phyloP scores from a whole-genome alignment of 108 stramenopile genomes.

The Asterionellopsis glacialis region DNA sequence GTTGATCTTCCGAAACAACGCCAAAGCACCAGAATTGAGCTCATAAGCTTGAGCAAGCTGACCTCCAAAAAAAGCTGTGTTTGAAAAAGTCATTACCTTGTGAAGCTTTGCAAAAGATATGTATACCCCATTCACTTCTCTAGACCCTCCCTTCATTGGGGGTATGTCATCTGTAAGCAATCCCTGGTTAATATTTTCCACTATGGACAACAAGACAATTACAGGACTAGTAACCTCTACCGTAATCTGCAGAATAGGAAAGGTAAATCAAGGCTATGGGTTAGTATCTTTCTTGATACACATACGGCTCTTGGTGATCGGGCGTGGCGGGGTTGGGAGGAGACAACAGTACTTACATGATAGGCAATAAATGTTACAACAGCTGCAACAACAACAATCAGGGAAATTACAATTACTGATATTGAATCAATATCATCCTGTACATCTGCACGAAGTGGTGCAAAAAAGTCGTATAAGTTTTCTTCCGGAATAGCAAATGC shows the following conservation, averaged over 20 bases:
- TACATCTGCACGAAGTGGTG: not conserved
- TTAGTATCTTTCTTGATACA: too few species aligned
- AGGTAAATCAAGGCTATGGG: too few species aligned
- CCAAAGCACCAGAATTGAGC: constrained; percentile 39
- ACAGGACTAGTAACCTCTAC: constrained; percentile 29
- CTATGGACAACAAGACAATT: constrained; percentile 22
- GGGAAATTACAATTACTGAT: not conserved
- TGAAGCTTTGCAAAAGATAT: constrained; percentile 44
- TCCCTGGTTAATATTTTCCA: constrained; percentile 34
- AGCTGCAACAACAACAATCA: not conserved
- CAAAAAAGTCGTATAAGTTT: constrained; percentile 2
- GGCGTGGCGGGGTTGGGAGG: too few species aligned
- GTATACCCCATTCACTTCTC: constrained; percentile 43
- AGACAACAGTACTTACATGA: too few species aligned
- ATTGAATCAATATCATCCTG: not conserved
- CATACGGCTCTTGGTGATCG: too few species aligned
- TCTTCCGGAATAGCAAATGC: constrained; percentile 14
- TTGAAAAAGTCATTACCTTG: constrained; percentile 43
- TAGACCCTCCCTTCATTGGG: constrained; percentile 39
- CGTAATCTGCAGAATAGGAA: constrained; percentile 15
- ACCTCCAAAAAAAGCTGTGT: constrained; percentile 48
- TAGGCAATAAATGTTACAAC: constrained; percentile 1
- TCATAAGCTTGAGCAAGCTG: constrained; percentile 37
- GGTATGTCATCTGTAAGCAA: constrained; percentile 38
- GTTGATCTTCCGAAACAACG: constrained; percentile 38